Evolutionary conservation across 345 rosid genomes (phyloP).

Genomic region (Euphorbia lathyris): DNA sequence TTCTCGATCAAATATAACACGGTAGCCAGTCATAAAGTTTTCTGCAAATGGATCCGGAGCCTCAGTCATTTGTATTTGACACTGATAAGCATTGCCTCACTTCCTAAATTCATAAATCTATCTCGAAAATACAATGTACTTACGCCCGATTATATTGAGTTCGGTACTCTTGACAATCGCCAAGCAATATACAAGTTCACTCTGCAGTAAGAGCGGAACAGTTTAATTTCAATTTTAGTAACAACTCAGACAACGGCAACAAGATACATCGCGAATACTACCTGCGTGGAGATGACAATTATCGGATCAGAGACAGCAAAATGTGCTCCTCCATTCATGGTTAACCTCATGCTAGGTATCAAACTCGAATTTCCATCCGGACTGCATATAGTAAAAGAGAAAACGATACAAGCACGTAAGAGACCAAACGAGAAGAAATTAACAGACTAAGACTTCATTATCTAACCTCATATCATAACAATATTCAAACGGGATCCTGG

Average conservation of each 20-base stretch:
- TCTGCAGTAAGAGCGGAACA: conserved; percentile 36
- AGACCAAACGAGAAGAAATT: not conserved
- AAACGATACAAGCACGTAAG: not conserved
- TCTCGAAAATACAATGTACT: conserved; percentile 21
- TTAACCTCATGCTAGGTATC: conserved; percentile 64
- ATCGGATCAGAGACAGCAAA: conserved; percentile 67
- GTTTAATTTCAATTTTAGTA: conserved; percentile 6
- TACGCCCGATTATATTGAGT: conserved; percentile 76
- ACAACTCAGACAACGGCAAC: not conserved
- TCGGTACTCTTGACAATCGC: conserved; percentile 68
- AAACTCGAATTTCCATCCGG: conserved; percentile 58
- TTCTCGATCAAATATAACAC: conserved; percentile 74
- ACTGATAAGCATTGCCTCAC: too few relatives aligned
- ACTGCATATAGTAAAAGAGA: conserved; percentile 36
- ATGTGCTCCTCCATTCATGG: conserved; percentile 64
- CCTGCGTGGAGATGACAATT: conserved; percentile 65
- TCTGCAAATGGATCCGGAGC: conserved; percentile 40
- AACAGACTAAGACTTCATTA: conserved; percentile 5
- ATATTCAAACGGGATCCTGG: conserved; percentile 74
- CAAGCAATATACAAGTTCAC: conserved; percentile 58
- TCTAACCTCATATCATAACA: conserved; percentile 76
- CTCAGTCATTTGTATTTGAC: not conserved
- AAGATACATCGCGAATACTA: conserved; percentile 16
- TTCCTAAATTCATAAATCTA: not conserved
- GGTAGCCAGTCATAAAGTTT: conserved; percentile 84